Percentiles rank a stretch among this genome's conserved stretches.
These are phyloP conservation scores for Talaromyces sp. DNA, from an alignment of 2,329 filamentous ascomycete species.

Conservation along the genomic window DNA sequence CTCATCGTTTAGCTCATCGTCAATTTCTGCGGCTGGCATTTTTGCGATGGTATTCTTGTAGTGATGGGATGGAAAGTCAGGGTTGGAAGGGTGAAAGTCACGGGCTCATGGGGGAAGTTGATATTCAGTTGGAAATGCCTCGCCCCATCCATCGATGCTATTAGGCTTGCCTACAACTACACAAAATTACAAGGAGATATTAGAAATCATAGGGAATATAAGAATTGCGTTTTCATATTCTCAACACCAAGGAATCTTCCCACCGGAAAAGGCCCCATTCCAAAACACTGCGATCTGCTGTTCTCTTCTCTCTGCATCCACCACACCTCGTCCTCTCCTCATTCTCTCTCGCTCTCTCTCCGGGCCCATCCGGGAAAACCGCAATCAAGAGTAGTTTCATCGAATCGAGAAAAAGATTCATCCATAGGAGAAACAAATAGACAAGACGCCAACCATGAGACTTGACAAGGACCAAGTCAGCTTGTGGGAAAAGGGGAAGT, in stretches of 20 bases:
- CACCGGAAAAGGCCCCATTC: slow-evolving; percentile 19
- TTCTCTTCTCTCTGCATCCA: slow-evolving; percentile 30
- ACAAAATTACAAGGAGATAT: no score
- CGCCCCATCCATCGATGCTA: no score
- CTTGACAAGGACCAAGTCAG: slow-evolving; percentile 33
- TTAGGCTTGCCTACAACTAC: no score
- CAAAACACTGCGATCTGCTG: slow-evolving; percentile 22
- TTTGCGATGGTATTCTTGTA: slow-evolving; percentile 11
- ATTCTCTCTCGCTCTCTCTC: slow-evolving; percentile 36
- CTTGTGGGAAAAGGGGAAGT: slow-evolving; percentile 27
- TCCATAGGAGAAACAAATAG: slow-evolving; percentile 38
- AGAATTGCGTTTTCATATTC: slow-evolving; percentile 28
- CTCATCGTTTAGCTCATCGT: slow-evolving; percentile 57
- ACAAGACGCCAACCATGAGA: slow-evolving; percentile 47
- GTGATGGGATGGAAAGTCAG: slow-evolving; percentile 2
- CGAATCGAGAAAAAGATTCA: slow-evolving; percentile 36
- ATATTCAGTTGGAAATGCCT: no score
- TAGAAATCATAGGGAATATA: no score
- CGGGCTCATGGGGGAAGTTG: not conserved
- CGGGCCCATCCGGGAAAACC: slow-evolving; percentile 33
- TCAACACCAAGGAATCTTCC: slow-evolving; percentile 28
- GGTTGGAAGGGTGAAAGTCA: slow-evolving; percentile 4
- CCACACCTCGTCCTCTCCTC: slow-evolving; percentile 27
- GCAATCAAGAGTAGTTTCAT: slow-evolving; percentile 33
- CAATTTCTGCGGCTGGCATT: slow-evolving; percentile 58